Base-by-base conservation (phyloP, 768 basidiomycete genomes). In the Kwoniella europaea region DNA sequence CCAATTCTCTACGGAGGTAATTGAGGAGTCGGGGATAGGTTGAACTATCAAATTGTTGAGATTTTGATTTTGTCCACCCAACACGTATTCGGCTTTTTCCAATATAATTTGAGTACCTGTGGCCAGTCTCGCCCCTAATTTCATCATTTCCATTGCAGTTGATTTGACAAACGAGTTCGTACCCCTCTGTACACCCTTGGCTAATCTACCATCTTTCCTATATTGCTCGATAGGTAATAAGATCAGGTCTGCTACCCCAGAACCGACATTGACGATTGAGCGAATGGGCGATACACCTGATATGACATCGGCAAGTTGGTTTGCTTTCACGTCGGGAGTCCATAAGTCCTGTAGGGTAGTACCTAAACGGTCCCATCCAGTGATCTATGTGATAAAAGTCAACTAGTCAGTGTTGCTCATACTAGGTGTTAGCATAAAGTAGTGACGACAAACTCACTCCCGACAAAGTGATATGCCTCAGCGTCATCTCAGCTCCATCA, bases 281-380 rank as follows among this genome's bases (percentile, higher is more conserved):
- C 95, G 91, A 72, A 99, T 95, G 1, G 97, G 97, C 12, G 94
- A 88, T 2, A 98, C 94, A 6, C 97, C 97, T 24, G 95, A 95
- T 64, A 99, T 92, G 61, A 99, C 92, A 73, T 98, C 96, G 16
- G 93, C 93, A 12, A 99, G 88, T 80, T 99, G 97, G 10, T 97
- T 98, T 13, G 97, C 94, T 83, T 98, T 98, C 63, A 99, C 97
- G 82, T 99, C 97, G 4, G 97, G 97, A 0, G 97, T 98, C 97
- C 97, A 99, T 27, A 98, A 86, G 78, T 98, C 96, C 76, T 98
- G 97, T n/a, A 99, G 85, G 55, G 92, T 88, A 74, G 94, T 92
- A 73, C 93, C 94, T 42, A 98, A 86, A 56, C 90, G 89, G 10
- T 91, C 86, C 92, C 93, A 94, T n/a, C 95, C 95, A 16, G 92